Evolutionary conservation across 495 filamentous ascomycete species (phyloP), one percentile per base, ranked within the genome.

Genomic region (Aspergillus affinis): DNA sequence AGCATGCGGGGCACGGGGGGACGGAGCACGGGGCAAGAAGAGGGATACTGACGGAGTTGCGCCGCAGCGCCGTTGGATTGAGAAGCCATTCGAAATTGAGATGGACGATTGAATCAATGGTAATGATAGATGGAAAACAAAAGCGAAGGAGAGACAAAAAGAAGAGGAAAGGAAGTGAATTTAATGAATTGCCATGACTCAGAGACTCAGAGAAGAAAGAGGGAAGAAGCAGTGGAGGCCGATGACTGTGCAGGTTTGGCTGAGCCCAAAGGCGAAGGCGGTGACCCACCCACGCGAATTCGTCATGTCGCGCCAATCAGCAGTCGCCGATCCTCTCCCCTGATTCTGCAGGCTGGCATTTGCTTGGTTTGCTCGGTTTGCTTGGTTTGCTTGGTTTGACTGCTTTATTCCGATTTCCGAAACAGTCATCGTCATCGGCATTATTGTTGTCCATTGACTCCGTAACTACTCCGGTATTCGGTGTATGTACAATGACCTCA

Each of bases 31-130:
- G 54, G 18, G 48, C 61, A 48, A 52, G 54, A 60, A 56, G 62
- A 59, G 48, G 62, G 56, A 65, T 51, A 82, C 80, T 81, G 78
- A 82, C 80, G 75, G 71, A 76, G 63, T 65, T 18, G 60, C 51
- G 53, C 70, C 63, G 67, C 26, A 21, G 64, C 52, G 60, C 61
- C 66, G 54, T 51, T 61, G 29, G 60, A 51, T 67, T 72, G 62
- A 46, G 69, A 48, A 48, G 63, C 64, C 74, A 78, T 78, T 55
- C 36, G 36, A 41, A 10, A 32, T 32, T 32, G 30, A 32, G 30
- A 12, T 41, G 36, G 13, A 41, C 8, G 13, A 48, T 69, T 54
- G 65, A 30, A 17, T 30, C 45, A 50, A 13, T 26, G 19, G 17
- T 6, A n/a, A n/a, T 9, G 44, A 23, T 18, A 51, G 20, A 49